phyloP scores from a whole-genome alignment of 1,284 basidiomycete species.

The Binderoboletus segoi region DNA sequence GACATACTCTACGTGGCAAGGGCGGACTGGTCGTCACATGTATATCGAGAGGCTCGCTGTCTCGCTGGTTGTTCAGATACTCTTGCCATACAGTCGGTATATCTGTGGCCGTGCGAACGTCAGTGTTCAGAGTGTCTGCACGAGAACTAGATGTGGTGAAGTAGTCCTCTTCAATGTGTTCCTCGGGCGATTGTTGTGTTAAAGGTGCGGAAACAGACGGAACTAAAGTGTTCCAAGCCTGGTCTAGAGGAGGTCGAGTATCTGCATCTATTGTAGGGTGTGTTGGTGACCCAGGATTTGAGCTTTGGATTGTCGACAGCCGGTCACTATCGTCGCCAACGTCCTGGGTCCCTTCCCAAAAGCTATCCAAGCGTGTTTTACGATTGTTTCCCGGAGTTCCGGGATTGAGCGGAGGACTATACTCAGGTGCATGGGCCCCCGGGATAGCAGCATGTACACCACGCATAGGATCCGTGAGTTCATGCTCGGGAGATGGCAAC shows the following conservation, averaged over 20 bases:
- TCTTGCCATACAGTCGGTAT: slow-evolving; percentile 31
- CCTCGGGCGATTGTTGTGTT: slow-evolving; percentile 29
- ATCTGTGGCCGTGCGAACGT: slow-evolving; percentile 15
- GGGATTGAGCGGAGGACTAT: slow-evolving; percentile 31
- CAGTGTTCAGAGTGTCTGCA: slow-evolving; percentile 25
- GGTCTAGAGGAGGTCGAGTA: slow-evolving; percentile 7
- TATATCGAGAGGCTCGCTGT: slow-evolving; percentile 30
- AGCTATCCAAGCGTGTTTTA: slow-evolving; percentile 60
- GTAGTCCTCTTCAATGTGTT: slow-evolving; percentile 34
- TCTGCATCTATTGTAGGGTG: slow-evolving; percentile 12
- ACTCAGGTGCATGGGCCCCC: slow-evolving; percentile 53
- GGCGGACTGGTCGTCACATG: slow-evolving; percentile 40
- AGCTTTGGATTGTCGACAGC: slow-evolving; percentile 30
- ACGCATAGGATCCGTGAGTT: slow-evolving; percentile 84
- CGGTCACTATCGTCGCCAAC: slow-evolving; percentile 40
- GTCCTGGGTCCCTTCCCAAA: slow-evolving; percentile 69
- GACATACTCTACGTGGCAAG: slow-evolving; percentile 50
- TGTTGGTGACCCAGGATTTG: slow-evolving; percentile 29
- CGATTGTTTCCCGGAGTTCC: slow-evolving; percentile 54
- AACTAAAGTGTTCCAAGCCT: slow-evolving; percentile 9
- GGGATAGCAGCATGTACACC: slow-evolving; percentile 68
- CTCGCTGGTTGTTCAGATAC: slow-evolving; percentile 27
- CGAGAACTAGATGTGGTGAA: slow-evolving; percentile 33
- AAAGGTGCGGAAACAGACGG: slow-evolving; percentile 22
- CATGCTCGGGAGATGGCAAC: slow-evolving; percentile 84